phyloP scores from a whole-genome alignment of 2,329 filamentous ascomycete species.

The Tolypocladium tundrense region DNA sequence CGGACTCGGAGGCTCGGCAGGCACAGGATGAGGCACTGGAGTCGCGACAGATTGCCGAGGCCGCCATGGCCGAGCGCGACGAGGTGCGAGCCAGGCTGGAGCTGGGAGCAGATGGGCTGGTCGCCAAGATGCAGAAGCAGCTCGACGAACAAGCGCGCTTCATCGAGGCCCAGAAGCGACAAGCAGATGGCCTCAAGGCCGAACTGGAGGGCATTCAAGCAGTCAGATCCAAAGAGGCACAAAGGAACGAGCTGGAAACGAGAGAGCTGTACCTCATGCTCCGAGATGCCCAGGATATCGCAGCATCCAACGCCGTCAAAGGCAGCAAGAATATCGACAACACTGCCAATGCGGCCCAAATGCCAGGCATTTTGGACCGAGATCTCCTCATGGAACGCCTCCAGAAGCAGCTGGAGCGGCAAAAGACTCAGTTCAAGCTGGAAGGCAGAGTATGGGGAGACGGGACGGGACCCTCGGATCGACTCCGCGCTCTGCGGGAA shows the following conservation, averaged over 20 bases:
- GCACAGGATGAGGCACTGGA: constrained; percentile 87
- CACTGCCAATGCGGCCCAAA: constrained; percentile 60
- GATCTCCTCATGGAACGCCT: constrained; percentile 87
- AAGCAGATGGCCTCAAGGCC: constrained; percentile 78
- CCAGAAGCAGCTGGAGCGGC: constrained; percentile 89
- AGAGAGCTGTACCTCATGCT: constrained; percentile 97
- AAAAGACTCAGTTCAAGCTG: constrained; percentile 95
- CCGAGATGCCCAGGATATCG: constrained; percentile 90
- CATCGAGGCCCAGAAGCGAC: constrained; percentile 78
- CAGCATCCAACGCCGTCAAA: constrained; percentile 68
- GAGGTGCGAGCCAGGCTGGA: constrained; percentile 85
- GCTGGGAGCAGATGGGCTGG: constrained; percentile 83
- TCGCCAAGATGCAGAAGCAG: constrained; percentile 86
- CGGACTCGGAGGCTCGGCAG: constrained; percentile 87
- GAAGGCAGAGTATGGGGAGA: constrained; percentile 89
- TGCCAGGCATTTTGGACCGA: constrained; percentile 88
- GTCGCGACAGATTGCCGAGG: constrained; percentile 85
- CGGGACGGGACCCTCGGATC: constrained; percentile 74
- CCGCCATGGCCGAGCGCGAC: constrained; percentile 91
- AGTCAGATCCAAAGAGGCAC: constrained; percentile 78
- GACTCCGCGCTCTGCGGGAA: constrained; percentile 81
- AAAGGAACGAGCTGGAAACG: constrained; percentile 91
- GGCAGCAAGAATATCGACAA: constrained; percentile 41
- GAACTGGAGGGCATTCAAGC: constrained; percentile 82
- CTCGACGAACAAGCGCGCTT: constrained; percentile 86